Conservation (phyloP, 441 rosid genomes). For the Croton setiger region DNA sequence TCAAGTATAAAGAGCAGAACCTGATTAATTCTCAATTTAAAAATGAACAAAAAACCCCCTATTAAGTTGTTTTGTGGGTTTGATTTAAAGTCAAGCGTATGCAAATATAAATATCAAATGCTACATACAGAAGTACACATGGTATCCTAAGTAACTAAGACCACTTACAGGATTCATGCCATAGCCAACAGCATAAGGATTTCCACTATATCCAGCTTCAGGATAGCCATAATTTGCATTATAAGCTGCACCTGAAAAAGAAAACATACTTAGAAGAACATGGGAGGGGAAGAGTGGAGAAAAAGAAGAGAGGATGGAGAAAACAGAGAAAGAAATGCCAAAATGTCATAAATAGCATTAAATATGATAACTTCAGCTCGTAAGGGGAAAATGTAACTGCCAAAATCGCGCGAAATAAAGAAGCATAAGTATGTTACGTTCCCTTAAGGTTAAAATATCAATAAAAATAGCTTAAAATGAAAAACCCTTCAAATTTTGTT, state of each 20-base stretch:
- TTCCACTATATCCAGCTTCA: constrained; percentile 64
- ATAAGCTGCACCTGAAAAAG: constrained; percentile 49
- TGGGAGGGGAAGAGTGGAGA: neutral
- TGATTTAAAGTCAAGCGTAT: neutral
- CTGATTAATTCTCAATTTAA: neutral
- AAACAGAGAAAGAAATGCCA: neutral
- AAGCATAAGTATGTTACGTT: neutral
- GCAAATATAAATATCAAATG: neutral
- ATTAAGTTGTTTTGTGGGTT: neutral
- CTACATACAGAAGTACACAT: neutral
- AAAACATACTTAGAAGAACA: constrained; percentile 10
- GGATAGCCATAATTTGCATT: constrained; percentile 54
- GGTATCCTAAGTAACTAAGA: neutral
- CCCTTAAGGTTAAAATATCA: too few species aligned
- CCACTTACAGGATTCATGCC: constrained; percentile 79
- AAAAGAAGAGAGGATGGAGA: neutral
- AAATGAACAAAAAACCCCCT: neutral
- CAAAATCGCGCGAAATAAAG: neutral
- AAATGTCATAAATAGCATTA: neutral
- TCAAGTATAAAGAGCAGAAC: neutral
- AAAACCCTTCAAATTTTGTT: neutral
- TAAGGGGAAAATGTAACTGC: neutral
- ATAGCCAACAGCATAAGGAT: constrained; percentile 64
- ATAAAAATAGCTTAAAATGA: neutral
- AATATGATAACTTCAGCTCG: neutral